Evolutionary conservation across 768 basidiomycete genomes (phyloP).

Genomic region (Amanita pallidorosea): DNA sequence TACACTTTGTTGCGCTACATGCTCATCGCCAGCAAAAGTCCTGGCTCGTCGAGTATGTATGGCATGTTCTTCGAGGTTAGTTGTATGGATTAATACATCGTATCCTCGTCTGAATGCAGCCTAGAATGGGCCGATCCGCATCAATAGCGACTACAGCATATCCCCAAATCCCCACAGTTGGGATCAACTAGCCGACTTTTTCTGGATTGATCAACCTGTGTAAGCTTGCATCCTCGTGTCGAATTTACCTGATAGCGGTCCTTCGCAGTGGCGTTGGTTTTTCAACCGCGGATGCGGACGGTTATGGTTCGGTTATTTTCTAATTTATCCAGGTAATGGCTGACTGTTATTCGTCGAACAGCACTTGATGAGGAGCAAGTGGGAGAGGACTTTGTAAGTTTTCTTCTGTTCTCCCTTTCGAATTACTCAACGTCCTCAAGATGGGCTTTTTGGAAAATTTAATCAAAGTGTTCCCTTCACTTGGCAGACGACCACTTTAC

Average conservation of each 20-base stretch:
- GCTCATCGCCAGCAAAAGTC: conserved; percentile 21
- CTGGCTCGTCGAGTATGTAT: conserved; percentile 60
- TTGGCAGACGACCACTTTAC: conserved; percentile 55
- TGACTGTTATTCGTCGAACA: conserved; percentile 8
- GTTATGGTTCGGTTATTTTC: conserved; percentile 35
- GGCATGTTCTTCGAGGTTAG: conserved; percentile 57
- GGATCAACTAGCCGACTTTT: conserved; percentile 49
- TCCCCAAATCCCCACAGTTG: conserved; percentile 46
- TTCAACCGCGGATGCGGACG: conserved; percentile 50
- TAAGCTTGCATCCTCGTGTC: conserved; percentile 13
- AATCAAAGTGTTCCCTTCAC: conserved; percentile 63
- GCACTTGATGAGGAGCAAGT: conserved; percentile 59
- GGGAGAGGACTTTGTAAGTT: conserved; percentile 42
- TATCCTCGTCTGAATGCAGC: background rate
- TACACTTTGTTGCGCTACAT: background rate
- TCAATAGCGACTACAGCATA: conserved; percentile 39
- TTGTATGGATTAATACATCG: conserved; percentile 4
- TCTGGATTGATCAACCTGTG: conserved; percentile 74
- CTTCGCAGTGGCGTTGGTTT: conserved; percentile 38
- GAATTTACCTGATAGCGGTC: conserved; percentile 4
- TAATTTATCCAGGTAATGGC: background rate
- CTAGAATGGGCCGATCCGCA: conserved; percentile 61
- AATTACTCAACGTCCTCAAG: conserved; percentile 19
- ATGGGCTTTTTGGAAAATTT: conserved; percentile 64
- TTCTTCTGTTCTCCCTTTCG: background rate